These are phyloP conservation scores for Pseudogymnoascus sp. DNA, from an alignment of 2,329 filamentous ascomycete genomes.

Conservation along the genomic window DNA sequence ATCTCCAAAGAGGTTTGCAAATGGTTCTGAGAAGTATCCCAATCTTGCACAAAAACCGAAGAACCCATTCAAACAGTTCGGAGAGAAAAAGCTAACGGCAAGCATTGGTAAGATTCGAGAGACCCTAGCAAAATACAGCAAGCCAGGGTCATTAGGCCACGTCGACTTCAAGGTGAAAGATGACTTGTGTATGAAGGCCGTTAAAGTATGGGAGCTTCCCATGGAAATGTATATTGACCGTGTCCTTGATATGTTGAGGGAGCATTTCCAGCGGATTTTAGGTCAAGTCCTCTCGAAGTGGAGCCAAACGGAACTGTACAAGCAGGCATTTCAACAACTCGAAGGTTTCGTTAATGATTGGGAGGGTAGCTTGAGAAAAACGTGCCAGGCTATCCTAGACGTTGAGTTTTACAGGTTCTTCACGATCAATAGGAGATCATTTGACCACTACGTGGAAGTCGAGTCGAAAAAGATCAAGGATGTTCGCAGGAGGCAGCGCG, in stretches of 20 bases:
- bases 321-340: conserved; percentile 37
- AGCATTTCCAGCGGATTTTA: conserved; percentile 33
- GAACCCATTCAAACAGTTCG: neutral
- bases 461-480: conserved; percentile 40
- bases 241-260: conserved; percentile 40
- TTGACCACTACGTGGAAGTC: conserved; percentile 36
- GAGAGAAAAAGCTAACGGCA: neutral
- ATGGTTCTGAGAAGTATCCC: neutral
- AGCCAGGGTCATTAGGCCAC: conserved; percentile 49
- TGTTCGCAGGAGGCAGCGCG: conserved; percentile 42
- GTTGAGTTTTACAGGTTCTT: conserved; percentile 49
- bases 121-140: conserved; percentile 45
- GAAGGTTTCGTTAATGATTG: neutral
- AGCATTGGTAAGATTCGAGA: conserved; percentile 37
- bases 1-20: neutral
- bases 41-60: neutral
- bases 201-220: conserved; percentile 49
- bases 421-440: conserved; percentile 45
- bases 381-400: conserved; percentile 36
- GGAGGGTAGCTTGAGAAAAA: conserved; percentile 20
- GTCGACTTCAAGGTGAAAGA: conserved; percentile 53
- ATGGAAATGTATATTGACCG: conserved; percentile 35
- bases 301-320: conserved; percentile 42
- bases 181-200: conserved; percentile 46
- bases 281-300: conserved; percentile 38